phyloP scores from a whole-genome alignment of 2,329 filamentous ascomycete genomes.

The Sphaerulina musiva region DNA sequence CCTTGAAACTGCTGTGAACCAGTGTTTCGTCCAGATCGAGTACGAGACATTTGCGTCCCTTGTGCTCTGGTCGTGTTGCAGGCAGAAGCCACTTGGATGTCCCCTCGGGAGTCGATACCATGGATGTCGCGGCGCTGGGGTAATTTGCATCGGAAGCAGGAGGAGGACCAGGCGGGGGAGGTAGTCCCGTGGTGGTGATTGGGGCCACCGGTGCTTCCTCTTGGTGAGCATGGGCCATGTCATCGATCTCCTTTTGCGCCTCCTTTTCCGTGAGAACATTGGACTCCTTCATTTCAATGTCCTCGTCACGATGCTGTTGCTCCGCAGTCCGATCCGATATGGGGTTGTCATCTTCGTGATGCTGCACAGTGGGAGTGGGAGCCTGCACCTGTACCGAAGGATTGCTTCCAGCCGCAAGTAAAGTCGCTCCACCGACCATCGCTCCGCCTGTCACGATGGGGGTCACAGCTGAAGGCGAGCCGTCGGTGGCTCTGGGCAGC shows the following conservation, averaged over 20 bases:
- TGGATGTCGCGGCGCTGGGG: constrained; percentile 26
- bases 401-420: constrained; percentile 21
- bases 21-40: constrained; percentile 94
- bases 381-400: constrained; percentile 35
- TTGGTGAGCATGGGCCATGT: constrained; percentile 16
- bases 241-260: constrained; percentile 32
- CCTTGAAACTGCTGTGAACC: constrained; percentile 98
- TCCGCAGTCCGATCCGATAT: constrained; percentile 47
- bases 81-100: constrained; percentile 69
- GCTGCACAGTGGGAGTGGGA: constrained; percentile 41
- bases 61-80: constrained; percentile 70
- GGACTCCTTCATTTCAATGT: constrained; percentile 53
- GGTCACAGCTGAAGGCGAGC: background rate
- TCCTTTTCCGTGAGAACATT: constrained; percentile 48
- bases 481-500: background rate
- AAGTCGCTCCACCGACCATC: constrained; percentile 18
- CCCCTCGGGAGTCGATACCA: constrained; percentile 40
- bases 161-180: constrained; percentile 51
- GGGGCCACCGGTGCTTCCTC: constrained; percentile 6
- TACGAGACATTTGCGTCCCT: constrained; percentile 87
- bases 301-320: constrained; percentile 46
- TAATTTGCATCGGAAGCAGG: constrained; percentile 17
- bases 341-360: constrained; percentile 30
- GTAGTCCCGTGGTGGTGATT: constrained; percentile 35
- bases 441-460: constrained; percentile 4